These are phyloP conservation scores for Sugiyamaella lignohabitans DNA, from an alignment of 805 yeast species.

Conservation along the genomic window DNA sequence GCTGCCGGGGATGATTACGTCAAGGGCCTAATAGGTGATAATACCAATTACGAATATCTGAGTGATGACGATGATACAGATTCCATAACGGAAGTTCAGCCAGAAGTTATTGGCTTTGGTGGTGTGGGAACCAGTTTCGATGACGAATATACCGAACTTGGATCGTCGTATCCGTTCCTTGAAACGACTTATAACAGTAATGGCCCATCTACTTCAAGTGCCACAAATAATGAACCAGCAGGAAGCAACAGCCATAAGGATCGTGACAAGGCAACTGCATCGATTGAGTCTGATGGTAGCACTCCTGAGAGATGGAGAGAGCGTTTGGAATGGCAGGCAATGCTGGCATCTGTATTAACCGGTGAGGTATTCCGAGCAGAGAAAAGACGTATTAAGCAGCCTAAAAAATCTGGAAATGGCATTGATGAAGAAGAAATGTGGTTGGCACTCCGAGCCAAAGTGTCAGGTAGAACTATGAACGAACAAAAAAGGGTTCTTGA, in stretches of 20 bases:
- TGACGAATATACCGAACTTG: slow-evolving; percentile 26
- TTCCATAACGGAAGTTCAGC: slow-evolving; percentile 20
- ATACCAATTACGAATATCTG: slow-evolving; percentile 23
- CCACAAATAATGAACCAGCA: no score
- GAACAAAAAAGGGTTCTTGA: slow-evolving; percentile 67
- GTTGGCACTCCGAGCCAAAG: slow-evolving; percentile 80
- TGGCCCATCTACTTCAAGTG: not conserved
- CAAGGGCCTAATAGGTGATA: slow-evolving; percentile 43
- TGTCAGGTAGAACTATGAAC: slow-evolving; percentile 70
- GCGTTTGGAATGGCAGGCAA: slow-evolving; percentile 91
- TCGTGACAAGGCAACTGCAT: not conserved
- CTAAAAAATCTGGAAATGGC: slow-evolving; percentile 34
- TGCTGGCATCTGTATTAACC: slow-evolving; percentile 82
- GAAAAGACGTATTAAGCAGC: slow-evolving; percentile 39
- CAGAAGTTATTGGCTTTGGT: slow-evolving; percentile 26
- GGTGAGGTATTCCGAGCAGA: slow-evolving; percentile 94
- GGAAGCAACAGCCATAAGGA: not conserved
- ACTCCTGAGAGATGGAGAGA: slow-evolving; percentile 42
- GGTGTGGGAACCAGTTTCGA: slow-evolving; percentile 31
- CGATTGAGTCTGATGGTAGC: slow-evolving; percentile 15
- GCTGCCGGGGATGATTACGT: slow-evolving; percentile 64
- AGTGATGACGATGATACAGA: slow-evolving; percentile 29
- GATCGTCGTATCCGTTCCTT: slow-evolving; percentile 14
- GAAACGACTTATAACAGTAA: slow-evolving; percentile 14
- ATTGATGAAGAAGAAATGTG: slow-evolving; percentile 64